Conservation (phyloP, 352 stramenopile species). For the Pythium aquatile region DNA sequence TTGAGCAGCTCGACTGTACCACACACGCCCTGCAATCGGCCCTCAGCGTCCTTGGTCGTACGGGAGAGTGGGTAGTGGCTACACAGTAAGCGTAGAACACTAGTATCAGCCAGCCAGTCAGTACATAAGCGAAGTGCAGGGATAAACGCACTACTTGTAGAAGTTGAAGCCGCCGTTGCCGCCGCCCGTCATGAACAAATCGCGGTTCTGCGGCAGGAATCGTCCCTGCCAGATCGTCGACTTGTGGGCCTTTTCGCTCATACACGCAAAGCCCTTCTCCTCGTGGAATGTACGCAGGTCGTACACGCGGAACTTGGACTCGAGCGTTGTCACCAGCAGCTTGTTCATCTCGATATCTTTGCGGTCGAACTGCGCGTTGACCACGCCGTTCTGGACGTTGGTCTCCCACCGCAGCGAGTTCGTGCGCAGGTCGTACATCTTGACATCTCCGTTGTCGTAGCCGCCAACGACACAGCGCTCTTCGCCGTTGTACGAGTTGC, state of each 20-base stretch:
- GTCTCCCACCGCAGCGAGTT: constrained; percentile 95
- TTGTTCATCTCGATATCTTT: constrained; percentile 99
- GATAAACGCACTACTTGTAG: constrained; percentile 92
- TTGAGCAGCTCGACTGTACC: constrained; percentile 95
- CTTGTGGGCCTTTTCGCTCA: constrained; percentile 93
- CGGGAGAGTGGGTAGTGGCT: constrained; percentile 82
- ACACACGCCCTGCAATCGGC: constrained; percentile 82
- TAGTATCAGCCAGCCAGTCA: background rate
- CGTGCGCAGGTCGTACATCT: constrained; percentile 95
- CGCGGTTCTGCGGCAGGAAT: constrained; percentile 95
- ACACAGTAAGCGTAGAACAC: constrained; percentile 7
- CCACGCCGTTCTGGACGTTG: constrained; percentile 96
- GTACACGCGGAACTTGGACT: constrained; percentile 95
- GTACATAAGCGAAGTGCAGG: constrained; percentile 21
- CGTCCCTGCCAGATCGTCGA: constrained; percentile 94
- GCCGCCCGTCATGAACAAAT: constrained; percentile 95
- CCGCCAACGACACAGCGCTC: constrained; percentile 92
- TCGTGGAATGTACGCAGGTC: constrained; percentile 93
- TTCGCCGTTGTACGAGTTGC: constrained; percentile 93
- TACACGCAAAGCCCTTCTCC: constrained; percentile 90
- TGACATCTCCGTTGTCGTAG: constrained; percentile 98
- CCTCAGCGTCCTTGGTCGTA: constrained; percentile 85
- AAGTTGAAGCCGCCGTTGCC: constrained; percentile 97
- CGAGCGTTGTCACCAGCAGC: constrained; percentile 92
- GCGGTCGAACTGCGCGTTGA: constrained; percentile 94